Percentiles rank a stretch among this genome's conserved stretches.
phyloP scores from a whole-genome alignment of 2,329 filamentous ascomycete genomes.

The Aureobasidium mangrovei region DNA sequence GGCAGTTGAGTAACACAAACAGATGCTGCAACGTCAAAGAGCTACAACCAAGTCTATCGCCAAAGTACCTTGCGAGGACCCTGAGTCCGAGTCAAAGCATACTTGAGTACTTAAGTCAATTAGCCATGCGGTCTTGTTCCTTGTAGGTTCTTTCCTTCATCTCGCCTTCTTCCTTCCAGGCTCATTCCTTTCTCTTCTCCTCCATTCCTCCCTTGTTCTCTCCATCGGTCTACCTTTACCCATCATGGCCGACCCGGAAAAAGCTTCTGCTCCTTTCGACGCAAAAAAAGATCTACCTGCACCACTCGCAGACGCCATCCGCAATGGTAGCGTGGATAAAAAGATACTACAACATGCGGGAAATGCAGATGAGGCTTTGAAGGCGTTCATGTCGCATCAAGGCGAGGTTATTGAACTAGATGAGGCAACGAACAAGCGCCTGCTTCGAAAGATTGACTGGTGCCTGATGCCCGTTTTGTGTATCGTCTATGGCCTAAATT shows the following conservation, averaged over 20 bases:
- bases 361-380: slow-evolving; percentile 53
- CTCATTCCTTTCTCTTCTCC: background rate
- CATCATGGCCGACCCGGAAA: background rate
- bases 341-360: slow-evolving; percentile 43
- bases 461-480: slow-evolving; percentile 51
- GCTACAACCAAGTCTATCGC: background rate
- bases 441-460: slow-evolving; percentile 54
- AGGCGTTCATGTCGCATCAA: slow-evolving; percentile 41
- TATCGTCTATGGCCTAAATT: slow-evolving; percentile 50
- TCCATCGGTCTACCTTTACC: too few species aligned
- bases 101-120: too few species aligned
- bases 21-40: background rate
- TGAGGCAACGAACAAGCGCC: slow-evolving; percentile 48
- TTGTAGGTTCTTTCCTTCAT: background rate
- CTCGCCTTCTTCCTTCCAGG: background rate
- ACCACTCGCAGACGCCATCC: slow-evolving; percentile 22
- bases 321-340: slow-evolving; percentile 23
- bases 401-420: slow-evolving; percentile 47
- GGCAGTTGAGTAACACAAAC: background rate
- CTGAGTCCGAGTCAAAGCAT: too few species aligned
- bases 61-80: too few species aligned
- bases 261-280: slow-evolving; percentile 11
- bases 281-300: slow-evolving; percentile 21
- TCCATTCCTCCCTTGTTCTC: too few species aligned
- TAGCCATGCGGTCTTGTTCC: too few species aligned